These are phyloP conservation scores for Leptomonas pyrrhocoris DNA, from an alignment of 208 protist genomes.

Conservation along the genomic window DNA sequence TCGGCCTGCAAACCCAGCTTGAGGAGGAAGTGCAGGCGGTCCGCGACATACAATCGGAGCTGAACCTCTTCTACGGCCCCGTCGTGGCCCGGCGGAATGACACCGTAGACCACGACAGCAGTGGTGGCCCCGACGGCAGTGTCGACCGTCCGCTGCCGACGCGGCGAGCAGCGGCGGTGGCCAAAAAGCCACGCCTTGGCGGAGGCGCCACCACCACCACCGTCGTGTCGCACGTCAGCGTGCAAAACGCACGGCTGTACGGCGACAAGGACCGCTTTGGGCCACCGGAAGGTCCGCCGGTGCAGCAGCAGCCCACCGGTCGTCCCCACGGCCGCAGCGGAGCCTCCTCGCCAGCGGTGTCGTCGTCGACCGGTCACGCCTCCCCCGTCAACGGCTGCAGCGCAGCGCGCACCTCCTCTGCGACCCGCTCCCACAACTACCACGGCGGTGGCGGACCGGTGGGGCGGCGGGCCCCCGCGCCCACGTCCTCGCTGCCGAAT, in stretches of 20 bases:
- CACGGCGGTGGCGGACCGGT: not conserved
- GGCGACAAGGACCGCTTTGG: constrained; percentile 87
- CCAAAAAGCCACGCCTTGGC: constrained; percentile 21
- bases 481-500: not conserved
- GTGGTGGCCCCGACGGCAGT: constrained; percentile 8
- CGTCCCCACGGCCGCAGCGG: constrained; percentile 11
- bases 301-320: not conserved
- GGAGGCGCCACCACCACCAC: not conserved
- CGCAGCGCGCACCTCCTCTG: constrained; percentile 12
- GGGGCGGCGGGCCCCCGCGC: not conserved
- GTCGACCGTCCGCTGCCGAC: not conserved
- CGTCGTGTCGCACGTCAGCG: constrained; percentile 25
- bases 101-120: constrained; percentile 5
- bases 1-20: constrained; percentile 39
- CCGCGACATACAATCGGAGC: constrained; percentile 43
- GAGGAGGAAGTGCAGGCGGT: constrained; percentile 45
- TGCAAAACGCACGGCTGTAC: constrained; percentile 60
- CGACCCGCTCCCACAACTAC: constrained; percentile 2
- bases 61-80: constrained; percentile 27
- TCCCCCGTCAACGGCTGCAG: too few relatives aligned
- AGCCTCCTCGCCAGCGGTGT: not conserved
- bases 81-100: constrained; percentile 11
- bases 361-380: constrained; percentile 1
- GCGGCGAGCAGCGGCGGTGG: not conserved
- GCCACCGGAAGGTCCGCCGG: constrained; percentile 40